Percentiles rank a stretch among this genome's conserved stretches.
Evolutionary conservation across 2,329 filamentous ascomycete species (phyloP).

Genomic region (Aureobasidium sp.): DNA sequence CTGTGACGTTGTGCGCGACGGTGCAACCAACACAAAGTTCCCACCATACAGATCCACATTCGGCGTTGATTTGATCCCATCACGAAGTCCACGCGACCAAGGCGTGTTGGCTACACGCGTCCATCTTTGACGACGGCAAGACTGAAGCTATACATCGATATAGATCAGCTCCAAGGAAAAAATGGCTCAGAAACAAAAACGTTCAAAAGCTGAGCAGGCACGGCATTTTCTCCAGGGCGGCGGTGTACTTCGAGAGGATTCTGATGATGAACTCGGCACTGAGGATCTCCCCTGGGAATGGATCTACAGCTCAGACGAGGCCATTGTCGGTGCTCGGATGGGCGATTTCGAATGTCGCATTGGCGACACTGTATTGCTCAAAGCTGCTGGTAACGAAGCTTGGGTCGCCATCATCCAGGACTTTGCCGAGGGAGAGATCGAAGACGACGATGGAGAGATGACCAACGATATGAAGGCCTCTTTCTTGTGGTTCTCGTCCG

Average conservation of each 20-base stretch:
- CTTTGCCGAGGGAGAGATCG: slow-evolving; percentile 62
- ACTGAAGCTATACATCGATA: not conserved
- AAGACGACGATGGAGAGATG: slow-evolving; percentile 52
- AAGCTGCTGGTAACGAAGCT: slow-evolving; percentile 81
- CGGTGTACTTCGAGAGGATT: slow-evolving; percentile 67
- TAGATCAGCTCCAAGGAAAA: not conserved
- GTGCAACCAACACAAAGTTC: not conserved
- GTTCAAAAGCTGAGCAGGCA: slow-evolving; percentile 40
- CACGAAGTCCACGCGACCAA: slow-evolving; percentile 7
- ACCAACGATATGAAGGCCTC: slow-evolving; percentile 61
- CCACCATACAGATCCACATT: slow-evolving; percentile 3
- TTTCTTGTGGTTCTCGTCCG: slow-evolving; percentile 94
- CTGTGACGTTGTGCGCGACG: slow-evolving; percentile 8
- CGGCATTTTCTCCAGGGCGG: slow-evolving; percentile 49
- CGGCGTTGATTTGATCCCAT: slow-evolving; percentile 3
- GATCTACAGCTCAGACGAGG: slow-evolving; percentile 46
- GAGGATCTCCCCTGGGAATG: slow-evolving; percentile 47
- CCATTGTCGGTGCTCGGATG: slow-evolving; percentile 74
- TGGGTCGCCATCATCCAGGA: slow-evolving; percentile 88
- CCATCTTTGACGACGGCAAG: not conserved
- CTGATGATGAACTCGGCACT: slow-evolving; percentile 70
- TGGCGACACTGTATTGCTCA: slow-evolving; percentile 79
- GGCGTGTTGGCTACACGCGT: not conserved
- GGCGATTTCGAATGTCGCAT: slow-evolving; percentile 72
- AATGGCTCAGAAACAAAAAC: slow-evolving; percentile 26